A percentile compares a stretch with the other conserved stretches of the same genome.
phyloP scores from a whole-genome alignment of 140 eudicot species.

The Anethum foeniculum region DNA sequence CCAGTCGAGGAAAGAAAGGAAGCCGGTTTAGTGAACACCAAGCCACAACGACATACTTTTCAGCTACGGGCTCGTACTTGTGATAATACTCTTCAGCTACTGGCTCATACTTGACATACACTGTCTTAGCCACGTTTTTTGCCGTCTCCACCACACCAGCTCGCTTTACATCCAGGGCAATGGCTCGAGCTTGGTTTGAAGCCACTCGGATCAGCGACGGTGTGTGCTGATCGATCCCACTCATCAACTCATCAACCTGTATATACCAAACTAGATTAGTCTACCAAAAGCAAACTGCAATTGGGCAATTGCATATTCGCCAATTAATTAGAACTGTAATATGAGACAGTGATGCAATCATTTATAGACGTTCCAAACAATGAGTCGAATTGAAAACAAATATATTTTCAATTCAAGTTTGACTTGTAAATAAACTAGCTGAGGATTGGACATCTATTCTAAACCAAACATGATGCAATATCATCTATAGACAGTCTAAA shows the following conservation, averaged over 20 bases:
- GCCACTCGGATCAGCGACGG: constrained; percentile 42
- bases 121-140: constrained; percentile 19
- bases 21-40: constrained; percentile 58
- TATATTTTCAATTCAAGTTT: too few relatives aligned
- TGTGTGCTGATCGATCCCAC: constrained; percentile 39
- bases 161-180: constrained; percentile 39
- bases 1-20: constrained; percentile 60
- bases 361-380: too few relatives aligned
- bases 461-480: background rate
- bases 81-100: constrained; percentile 51
- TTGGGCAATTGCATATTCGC: background rate
- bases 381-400: too few relatives aligned
- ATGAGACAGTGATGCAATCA: too few relatives aligned
- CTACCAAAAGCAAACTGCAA: background rate
- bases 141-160: constrained; percentile 35
- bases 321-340: background rate
- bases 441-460: too few relatives aligned
- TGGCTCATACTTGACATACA: constrained; percentile 54
- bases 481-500: background rate
- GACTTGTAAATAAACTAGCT: too few relatives aligned
- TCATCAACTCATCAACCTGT: constrained; percentile 52
- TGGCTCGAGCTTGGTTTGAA: constrained; percentile 34
- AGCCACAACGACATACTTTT: constrained; percentile 51
- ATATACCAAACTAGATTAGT: background rate
- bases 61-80: constrained; percentile 77